Evolutionary conservation across 78 protist genomes (phyloP), one percentile per base, ranked within the genome.

Genomic region (Dictyostelium discoideum): DNA sequence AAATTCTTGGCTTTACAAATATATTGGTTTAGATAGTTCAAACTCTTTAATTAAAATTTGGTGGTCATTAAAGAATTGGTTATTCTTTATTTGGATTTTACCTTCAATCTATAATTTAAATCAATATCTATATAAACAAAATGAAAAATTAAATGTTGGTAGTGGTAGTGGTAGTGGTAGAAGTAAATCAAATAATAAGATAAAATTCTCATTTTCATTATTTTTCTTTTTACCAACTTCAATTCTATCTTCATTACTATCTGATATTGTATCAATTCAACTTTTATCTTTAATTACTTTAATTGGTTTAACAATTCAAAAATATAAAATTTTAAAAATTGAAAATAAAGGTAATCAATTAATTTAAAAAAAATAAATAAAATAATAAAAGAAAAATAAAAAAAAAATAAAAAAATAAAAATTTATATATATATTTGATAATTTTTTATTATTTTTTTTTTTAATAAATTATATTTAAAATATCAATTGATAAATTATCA

Each of bases 41-140:
- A 44, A 8, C 32, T n/a, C 73, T 14, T 44, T 67, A 46, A 63
- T 67, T 67, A 63, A 39, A 22, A 14, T 44, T 9, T 89, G 87
- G 86, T 89, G 87, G 86, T 26, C 26, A 14, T 24, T 81, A 7
- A 89, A 89, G 39, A 89, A 89, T 48, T 79, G 94, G 94, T 5
- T 29, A 29, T 24, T 89, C 8, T 46, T 81, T 1, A 9, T 48
- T 8, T n/a, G 26, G 13, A 80, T 65, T 5, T 11, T 89, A 22
- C 94, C 94, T 24, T 79, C 87, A 26, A 26, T 89, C 6, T 67
- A 42, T 26, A 44, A 46, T 39, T 20, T 67, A 67, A 89, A 44
- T 46, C 20, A 9, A n/a, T 63, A 87, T 63, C 65, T 87, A 9
- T 78, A 29, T 40, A 89, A 81, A 69, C 81, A 74, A 37, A 26